Base-by-base conservation (phyloP, 2,329 filamentous ascomycete species). In the Metarhizium guizhouense region DNA sequence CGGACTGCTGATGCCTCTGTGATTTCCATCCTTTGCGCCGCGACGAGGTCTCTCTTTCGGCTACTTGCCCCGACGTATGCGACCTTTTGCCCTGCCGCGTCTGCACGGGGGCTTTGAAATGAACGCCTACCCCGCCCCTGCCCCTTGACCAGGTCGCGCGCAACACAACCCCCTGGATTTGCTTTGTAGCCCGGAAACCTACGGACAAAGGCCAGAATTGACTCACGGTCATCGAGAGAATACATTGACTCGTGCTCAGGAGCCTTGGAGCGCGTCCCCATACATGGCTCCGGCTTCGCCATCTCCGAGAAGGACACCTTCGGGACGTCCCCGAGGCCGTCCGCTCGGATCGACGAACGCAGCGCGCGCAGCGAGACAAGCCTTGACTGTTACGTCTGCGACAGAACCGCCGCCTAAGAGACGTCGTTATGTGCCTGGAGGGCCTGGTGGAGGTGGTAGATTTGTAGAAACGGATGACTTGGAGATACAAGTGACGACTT, bases 391-490 rank as follows among this genome's bases (percentile, higher is more conserved):
- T 18, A 67, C 65, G 18, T 59, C 65, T 49, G 65, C 70, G 47
- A 75, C 77, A 51, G 85, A 87, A 61, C 85, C 85, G 30, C 84
- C 86, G 13, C 77, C 77, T 1, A 91, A 90, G 72, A 83, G 82
- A 67, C 80, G 85, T 62, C 81, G 84, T 71, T 96, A 96, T 73
- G 82, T 95, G 51, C 90, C 93, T 38, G 91, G 91, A 51, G 91
- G 90, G 3, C 87, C 90, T 56, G 90, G 90, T 43, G 91, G 91
- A 49, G 90, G 91, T 56, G 90, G 91, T 20, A 79, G 91, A 67
- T 95, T 91, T 69, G 77, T 94, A 40, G 89, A 95, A 62, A 79
- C 86, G 55, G 83, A 90, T 56, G 81, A 81, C 53, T 75, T 79
- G 57, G 83, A 87, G 60, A 81, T 79, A 47, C 79, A 79, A 47